Conservation (phyloP, 176 grass and related monocot species). For the Oryza officinalis region DNA sequence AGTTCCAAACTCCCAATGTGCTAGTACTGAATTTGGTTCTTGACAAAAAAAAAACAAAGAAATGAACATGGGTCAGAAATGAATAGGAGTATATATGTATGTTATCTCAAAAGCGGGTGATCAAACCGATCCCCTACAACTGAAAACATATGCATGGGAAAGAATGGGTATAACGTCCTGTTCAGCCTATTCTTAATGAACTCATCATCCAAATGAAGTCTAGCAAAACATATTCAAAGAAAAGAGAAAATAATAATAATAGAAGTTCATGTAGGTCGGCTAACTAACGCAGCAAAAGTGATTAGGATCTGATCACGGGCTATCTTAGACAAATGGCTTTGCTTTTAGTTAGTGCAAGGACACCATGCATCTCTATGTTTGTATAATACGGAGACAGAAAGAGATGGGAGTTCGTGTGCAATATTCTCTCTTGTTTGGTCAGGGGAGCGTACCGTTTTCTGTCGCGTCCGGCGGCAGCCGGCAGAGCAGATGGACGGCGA, state of each 20-base stretch:
- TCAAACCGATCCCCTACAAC: background rate
- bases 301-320: background rate
- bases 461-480: background rate
- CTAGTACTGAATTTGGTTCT: background rate
- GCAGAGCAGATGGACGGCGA: background rate
- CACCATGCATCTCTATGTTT: background rate
- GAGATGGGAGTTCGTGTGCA: background rate
- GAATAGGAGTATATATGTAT: background rate
- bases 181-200: background rate
- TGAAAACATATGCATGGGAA: no score
- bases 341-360: background rate
- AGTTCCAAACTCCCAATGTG: no score
- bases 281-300: background rate
- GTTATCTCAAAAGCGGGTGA: background rate
- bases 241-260: background rate
- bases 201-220: background rate
- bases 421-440: constrained; percentile 30
- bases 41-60: background rate
- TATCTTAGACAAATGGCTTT: background rate
- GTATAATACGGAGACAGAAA: background rate
- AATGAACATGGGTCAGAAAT: no score
- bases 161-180: no score
- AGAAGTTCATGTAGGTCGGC: background rate
- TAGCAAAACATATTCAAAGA: background rate
- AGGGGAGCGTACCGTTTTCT: constrained; percentile 1